A percentile compares a stretch with the other conserved stretches of the same genome.
Conservation (phyloP, 352 stramenopile species). For the Nannochloropsis limnetica region DNA sequence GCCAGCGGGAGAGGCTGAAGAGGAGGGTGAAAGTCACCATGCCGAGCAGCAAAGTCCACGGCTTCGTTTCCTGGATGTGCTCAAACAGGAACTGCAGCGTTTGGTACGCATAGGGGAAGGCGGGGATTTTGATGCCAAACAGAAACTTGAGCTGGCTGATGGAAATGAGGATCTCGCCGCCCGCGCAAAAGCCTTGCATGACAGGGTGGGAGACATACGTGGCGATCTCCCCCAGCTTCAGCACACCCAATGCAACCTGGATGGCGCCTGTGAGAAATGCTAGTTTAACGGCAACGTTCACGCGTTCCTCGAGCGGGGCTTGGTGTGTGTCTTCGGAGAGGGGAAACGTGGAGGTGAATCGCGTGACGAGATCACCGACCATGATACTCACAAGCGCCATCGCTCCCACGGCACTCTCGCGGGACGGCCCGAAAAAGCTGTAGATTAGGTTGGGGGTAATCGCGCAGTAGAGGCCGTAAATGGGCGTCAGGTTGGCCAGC, state of each 20-base stretch:
- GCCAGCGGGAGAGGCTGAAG: not conserved
- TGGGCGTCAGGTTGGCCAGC: constrained; percentile 20
- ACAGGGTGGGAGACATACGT: constrained; percentile 25
- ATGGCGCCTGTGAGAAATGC: not conserved
- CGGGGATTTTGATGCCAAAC: not conserved
- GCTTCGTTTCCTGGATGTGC: not conserved
- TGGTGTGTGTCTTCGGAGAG: not conserved
- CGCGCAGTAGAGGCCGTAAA: constrained; percentile 29
- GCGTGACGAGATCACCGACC: not conserved
- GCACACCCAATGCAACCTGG: not conserved
- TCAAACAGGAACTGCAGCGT: constrained; percentile 22
- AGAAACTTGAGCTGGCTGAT: not conserved
- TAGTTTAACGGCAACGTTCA: not conserved
- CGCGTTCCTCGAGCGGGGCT: constrained; percentile 5
- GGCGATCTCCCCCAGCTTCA: constrained; percentile 4
- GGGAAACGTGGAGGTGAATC: not conserved
- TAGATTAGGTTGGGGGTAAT: constrained; percentile 29
- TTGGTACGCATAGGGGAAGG: constrained; percentile 22
- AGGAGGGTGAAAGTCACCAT: constrained; percentile 4
- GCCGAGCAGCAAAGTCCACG: not conserved
- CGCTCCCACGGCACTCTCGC: not conserved
- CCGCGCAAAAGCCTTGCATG: constrained; percentile 9
- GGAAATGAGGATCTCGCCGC: constrained; percentile 1
- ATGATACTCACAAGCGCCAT: not conserved
- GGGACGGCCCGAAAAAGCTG: constrained; percentile 4